Base-by-base conservation (phyloP, 345 rosid species). In the Clarkia xantiana region DNA sequence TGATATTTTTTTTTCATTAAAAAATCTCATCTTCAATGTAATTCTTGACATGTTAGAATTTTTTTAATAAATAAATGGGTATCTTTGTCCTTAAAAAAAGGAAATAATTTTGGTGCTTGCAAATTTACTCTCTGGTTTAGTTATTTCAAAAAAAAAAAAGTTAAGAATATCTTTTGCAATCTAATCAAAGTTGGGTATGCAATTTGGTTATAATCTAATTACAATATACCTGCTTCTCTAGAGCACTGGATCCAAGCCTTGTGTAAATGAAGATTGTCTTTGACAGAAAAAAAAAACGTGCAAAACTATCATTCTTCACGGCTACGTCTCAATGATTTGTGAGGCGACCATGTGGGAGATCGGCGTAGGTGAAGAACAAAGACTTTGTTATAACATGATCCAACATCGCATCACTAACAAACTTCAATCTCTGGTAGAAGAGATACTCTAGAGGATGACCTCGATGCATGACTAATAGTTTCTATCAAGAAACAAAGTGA, bases 281-380 rank as follows among this genome's bases (percentile, higher is more conserved):
- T 86, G 50, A 91, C 98, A 1, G 96, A n/a, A n/a, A n/a, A n/a
- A n/a, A 93, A 47, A 91, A 89, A 49, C 96, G 96, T 17, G 98
- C 96, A 57, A 91, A 91, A 38, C 86, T 91, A 62, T 91, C 98
- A 53, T 91, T 91, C 72, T 91, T 91, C 49, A 91, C 98, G 51
- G 98, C 98, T 41, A 96, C 96, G 59, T 94, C 98, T 55, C 98
- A 80, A 56, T 86, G 73, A 73, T 91, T 96, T 11, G 98, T 91
- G 76, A 91, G 71, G 38, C 96, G 82, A 40, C 98, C 98, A 18
- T 96, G 98, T 19, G 98, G 94, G 43, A 91, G 82, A 67, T 81
- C 66, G 11, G 93, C 78, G 58, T 91, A 84, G 0, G 89, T 78
- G 77, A 91, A 91, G 70, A 91, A 91, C 67, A 91, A 64, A 58